phyloP scores from a whole-genome alignment of 306 rosid species.

The Cicer bijugum region DNA sequence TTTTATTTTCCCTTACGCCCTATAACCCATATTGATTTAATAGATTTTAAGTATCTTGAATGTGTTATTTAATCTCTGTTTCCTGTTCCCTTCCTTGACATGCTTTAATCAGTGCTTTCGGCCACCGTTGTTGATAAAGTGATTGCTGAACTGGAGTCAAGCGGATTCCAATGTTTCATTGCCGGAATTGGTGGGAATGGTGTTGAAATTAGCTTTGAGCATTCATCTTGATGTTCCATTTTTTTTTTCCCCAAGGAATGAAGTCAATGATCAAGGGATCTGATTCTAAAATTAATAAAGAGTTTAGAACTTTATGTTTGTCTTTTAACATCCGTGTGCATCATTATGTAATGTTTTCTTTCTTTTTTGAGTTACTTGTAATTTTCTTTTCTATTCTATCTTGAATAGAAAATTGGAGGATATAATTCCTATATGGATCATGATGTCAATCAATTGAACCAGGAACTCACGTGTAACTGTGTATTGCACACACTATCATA shows the following conservation, averaged over 20 bases:
- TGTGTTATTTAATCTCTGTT: conserved; percentile 10
- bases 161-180: conserved; percentile 82
- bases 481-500: neutral
- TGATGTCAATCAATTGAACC: neutral
- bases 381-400: conserved; percentile 9
- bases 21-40: neutral
- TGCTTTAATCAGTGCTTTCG: conserved; percentile 73
- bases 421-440: neutral
- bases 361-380: conserved; percentile 12
- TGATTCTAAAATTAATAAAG: conserved; percentile 41
- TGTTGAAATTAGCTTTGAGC: conserved; percentile 65
- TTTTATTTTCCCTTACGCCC: too few relatives aligned
- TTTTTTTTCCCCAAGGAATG: conserved; percentile 28
- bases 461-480: neutral
- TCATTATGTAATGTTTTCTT: conserved; percentile 10
- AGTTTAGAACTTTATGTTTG: conserved; percentile 42
- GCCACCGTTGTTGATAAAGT: conserved; percentile 72
- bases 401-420: neutral
- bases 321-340: conserved; percentile 18
- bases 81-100: conserved; percentile 55
- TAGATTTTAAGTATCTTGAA: conserved; percentile 25
- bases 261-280: conserved; percentile 28
- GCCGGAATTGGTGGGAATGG: conserved; percentile 85
- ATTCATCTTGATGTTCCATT: conserved; percentile 54
- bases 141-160: conserved; percentile 76